These are phyloP conservation scores for Lophiotrema nucula DNA, from an alignment of 495 filamentous ascomycete species.

Conservation along the genomic window DNA sequence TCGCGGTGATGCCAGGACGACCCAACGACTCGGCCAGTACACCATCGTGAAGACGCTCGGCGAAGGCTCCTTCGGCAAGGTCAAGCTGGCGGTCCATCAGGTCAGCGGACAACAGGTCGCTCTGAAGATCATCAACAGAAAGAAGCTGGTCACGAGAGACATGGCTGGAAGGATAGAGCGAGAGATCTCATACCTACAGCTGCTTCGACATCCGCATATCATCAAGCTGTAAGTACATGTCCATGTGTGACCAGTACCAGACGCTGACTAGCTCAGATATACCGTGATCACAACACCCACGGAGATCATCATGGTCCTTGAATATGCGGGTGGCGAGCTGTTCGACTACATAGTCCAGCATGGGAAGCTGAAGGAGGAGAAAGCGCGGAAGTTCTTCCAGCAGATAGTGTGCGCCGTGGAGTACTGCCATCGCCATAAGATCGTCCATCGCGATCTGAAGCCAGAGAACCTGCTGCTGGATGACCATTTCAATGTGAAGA, in stretches of 20 bases:
- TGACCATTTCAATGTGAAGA: constrained; percentile 93
- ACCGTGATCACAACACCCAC: constrained; percentile 90
- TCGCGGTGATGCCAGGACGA: constrained; percentile 49
- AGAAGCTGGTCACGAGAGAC: constrained; percentile 90
- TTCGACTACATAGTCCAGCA: constrained; percentile 96
- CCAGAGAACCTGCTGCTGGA: constrained; percentile 96
- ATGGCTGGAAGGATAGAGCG: constrained; percentile 97
- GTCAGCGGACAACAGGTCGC: constrained; percentile 91
- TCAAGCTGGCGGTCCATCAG: constrained; percentile 90
- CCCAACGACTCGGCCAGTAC: constrained; percentile 83
- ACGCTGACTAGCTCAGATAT: constrained; percentile 56
- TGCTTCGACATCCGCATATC: constrained; percentile 95
- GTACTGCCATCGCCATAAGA: constrained; percentile 98
- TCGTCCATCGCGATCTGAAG: constrained; percentile 96
- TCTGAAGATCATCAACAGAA: constrained; percentile 92
- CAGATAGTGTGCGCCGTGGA: constrained; percentile 99
- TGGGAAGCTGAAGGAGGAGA: constrained; percentile 82
- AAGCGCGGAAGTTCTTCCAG: constrained; percentile 95
- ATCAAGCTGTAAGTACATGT: constrained; percentile 82
- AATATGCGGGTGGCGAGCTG: constrained; percentile 92
- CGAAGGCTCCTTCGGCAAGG: constrained; percentile 97
- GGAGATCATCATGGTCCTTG: constrained; percentile 98
- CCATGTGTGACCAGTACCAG: no score
- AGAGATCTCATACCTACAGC: constrained; percentile 95
- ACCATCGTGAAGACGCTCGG: constrained; percentile 85